phyloP scores from a whole-genome alignment of 2,329 filamentous ascomycete genomes.

The Cephalotrichum gorgonifer region DNA sequence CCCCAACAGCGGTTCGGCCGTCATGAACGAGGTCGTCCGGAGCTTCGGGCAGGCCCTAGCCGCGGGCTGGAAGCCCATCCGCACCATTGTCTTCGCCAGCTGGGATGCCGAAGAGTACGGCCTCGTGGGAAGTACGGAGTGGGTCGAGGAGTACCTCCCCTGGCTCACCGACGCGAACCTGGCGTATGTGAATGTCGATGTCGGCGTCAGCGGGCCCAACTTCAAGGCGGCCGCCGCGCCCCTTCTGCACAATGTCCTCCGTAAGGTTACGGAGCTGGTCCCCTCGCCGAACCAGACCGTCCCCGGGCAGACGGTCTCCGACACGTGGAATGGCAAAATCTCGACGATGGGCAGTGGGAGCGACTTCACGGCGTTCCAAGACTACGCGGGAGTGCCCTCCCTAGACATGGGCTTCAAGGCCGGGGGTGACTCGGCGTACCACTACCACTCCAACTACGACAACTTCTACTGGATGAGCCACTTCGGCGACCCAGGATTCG shows the following conservation, averaged over 20 bases:
- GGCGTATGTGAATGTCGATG: slow-evolving; percentile 80
- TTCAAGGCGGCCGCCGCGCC: slow-evolving; percentile 62
- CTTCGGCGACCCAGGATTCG: slow-evolving; percentile 60
- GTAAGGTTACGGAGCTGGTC: slow-evolving; percentile 53
- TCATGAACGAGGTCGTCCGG: slow-evolving; percentile 68
- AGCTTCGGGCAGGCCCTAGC: slow-evolving; percentile 62
- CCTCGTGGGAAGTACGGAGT: slow-evolving; percentile 78
- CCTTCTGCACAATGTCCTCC: slow-evolving; percentile 62
- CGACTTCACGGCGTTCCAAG: slow-evolving; percentile 67
- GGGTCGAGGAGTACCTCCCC: slow-evolving; percentile 81
- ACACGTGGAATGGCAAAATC: slow-evolving; percentile 55
- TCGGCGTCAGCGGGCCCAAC: slow-evolving; percentile 54
- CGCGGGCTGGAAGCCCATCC: slow-evolving; percentile 49
- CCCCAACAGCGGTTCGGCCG: slow-evolving; percentile 72
- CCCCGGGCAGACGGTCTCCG: slow-evolving; percentile 56
- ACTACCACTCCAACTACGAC: slow-evolving; percentile 90
- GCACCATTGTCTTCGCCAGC: slow-evolving; percentile 82
- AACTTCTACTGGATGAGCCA: slow-evolving; percentile 81
- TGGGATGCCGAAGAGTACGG: slow-evolving; percentile 84
- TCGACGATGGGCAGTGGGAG: slow-evolving; percentile 61
- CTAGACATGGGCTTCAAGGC: slow-evolving; percentile 51
- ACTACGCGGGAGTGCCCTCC: slow-evolving; percentile 57
- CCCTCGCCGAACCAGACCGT: slow-evolving; percentile 70
- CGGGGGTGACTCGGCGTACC: slow-evolving; percentile 48
- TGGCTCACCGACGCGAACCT: slow-evolving; percentile 67